A percentile compares a stretch with the other conserved stretches of the same genome.
Conservation (phyloP, 495 filamentous ascomycete species). For the Penicillium psychrofluorescens region DNA sequence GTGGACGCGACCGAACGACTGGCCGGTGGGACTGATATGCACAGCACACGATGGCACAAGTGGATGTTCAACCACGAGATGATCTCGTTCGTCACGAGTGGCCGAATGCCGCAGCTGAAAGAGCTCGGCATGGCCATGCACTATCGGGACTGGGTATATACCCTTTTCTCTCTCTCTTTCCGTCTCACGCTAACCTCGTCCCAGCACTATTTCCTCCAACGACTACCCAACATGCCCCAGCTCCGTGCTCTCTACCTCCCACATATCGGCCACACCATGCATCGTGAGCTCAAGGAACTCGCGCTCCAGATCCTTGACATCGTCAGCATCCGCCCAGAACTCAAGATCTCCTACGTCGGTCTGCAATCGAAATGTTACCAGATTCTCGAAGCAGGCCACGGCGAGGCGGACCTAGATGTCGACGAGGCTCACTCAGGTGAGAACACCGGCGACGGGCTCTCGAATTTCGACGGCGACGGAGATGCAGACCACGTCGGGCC, state of each 20-base stretch:
- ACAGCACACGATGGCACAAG: slow-evolving; percentile 48
- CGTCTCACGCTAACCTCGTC: slow-evolving; percentile 5
- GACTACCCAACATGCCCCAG: slow-evolving; percentile 66
- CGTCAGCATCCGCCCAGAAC: slow-evolving; percentile 76
- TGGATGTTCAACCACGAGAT: slow-evolving; percentile 77
- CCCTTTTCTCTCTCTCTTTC: not conserved
- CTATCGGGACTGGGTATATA: slow-evolving; percentile 78
- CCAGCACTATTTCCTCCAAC: slow-evolving; percentile 83
- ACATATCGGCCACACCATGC: slow-evolving; percentile 59
- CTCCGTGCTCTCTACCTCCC: slow-evolving; percentile 76
- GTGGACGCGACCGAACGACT: slow-evolving; percentile 61
- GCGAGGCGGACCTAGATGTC: slow-evolving; percentile 47
- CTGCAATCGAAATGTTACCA: slow-evolving; percentile 80
- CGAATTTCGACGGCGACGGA: slow-evolving; percentile 35
- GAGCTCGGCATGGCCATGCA: slow-evolving; percentile 75
- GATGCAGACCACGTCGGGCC: slow-evolving; percentile 30
- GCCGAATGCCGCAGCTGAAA: slow-evolving; percentile 66
- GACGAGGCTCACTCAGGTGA: slow-evolving; percentile 28
- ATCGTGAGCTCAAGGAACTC: slow-evolving; percentile 59
- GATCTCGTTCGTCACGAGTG: slow-evolving; percentile 71
- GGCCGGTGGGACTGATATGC: slow-evolving; percentile 21
- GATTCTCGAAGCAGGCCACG: slow-evolving; percentile 45
- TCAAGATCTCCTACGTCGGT: slow-evolving; percentile 79
- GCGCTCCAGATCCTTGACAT: slow-evolving; percentile 79
- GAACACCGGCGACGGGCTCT: slow-evolving; percentile 26